These are phyloP conservation scores for Urochloa ruziziensis DNA, from an alignment of 176 grass and related monocot genomes.

Conservation along the genomic window DNA sequence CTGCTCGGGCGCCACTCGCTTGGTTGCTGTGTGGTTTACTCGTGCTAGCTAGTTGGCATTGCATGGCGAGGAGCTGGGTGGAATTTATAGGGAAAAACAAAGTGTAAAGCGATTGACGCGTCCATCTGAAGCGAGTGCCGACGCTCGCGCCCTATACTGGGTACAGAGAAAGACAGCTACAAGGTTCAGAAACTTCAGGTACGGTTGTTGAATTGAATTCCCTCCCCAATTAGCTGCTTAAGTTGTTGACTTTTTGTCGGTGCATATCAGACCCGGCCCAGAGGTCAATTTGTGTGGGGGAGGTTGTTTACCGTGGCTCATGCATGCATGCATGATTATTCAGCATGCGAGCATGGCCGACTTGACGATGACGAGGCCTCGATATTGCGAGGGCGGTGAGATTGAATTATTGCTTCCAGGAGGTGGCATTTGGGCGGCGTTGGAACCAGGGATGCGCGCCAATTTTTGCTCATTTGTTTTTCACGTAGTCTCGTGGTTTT, in stretches of 20 bases:
- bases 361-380: not conserved
- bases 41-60: not conserved
- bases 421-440: not conserved
- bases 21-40: not conserved
- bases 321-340: too few species aligned
- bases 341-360: not conserved
- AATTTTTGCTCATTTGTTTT: not conserved
- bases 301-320: too few species aligned
- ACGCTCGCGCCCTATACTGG: not conserved
- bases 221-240: too few species aligned
- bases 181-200: not conserved
- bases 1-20: not conserved
- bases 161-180: not conserved
- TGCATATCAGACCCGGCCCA: too few species aligned
- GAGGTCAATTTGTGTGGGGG: too few species aligned
- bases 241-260: too few species aligned
- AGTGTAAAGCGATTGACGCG: not conserved
- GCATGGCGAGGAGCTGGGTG: not conserved
- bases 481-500: not conserved
- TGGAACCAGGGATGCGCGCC: not conserved
- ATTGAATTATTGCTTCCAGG: not conserved
- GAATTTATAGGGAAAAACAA: conserved; percentile 26
- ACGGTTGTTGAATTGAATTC: too few species aligned
- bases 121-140: conserved; percentile 18
- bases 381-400: not conserved